Base-by-base conservation (phyloP, 306 rosid species). In the Pueraria montana region DNA sequence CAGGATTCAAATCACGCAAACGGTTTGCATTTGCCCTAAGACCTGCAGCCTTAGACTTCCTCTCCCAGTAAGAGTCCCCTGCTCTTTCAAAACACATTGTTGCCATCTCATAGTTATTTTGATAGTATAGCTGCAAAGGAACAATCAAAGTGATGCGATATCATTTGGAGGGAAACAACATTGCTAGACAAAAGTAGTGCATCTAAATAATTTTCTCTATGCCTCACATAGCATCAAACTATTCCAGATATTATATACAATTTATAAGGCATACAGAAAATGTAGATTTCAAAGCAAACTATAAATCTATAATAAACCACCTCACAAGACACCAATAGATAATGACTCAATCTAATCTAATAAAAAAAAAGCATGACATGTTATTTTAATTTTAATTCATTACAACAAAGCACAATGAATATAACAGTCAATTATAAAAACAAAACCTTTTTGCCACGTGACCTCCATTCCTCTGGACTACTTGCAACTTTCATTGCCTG, bases 61-160 rank as follows among this genome's bases (percentile, higher is more conserved):
- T n/a, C n/a, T n/a, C n/a, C n/a, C n/a, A n/a, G n/a, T n/a, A n/a
- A n/a, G n/a, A n/a, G n/a, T n/a, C n/a, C n/a, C n/a, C n/a, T n/a
- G 94, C 98, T 85, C 88, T 91, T 82, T 90, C 92, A 84, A 94
- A 94, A 72, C 97, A 94, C 88, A 87, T 87, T 62, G 93, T 92
- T 27, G 97, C 97, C 91, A 86, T 89, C 88, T 87, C 91, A 42
- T 76, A 94, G 68, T 94, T 94, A 27, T 83, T 84, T 84, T 90
- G 93, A 27, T 86, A 48, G 77, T 82, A 92, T 7, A 94, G 81
- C 98, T 90, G 89, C 81, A n/a, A 70, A 76, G 32, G 32, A 27
- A 36, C 5, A 62, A 20, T 48, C 58, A 67, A 20, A 55, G 9
- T 4, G n/a, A n/a, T n/a, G n/a, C n/a, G n/a, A n/a, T n/a, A n/a